Conservation (phyloP, 306 rosid species). For the Hippophae gyantsensis region DNA sequence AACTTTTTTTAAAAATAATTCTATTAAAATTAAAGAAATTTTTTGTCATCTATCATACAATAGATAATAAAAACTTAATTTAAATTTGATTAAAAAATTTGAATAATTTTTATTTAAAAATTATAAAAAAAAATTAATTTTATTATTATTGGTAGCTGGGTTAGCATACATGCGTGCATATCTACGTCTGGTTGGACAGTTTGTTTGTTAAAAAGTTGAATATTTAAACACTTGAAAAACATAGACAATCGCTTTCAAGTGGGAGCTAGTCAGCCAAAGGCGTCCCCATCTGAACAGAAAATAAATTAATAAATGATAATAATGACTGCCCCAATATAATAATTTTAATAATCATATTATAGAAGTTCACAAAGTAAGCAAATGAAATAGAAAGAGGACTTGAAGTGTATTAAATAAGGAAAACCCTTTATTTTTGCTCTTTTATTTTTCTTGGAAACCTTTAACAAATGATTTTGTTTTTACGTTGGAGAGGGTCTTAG, state of each 20-base stretch:
- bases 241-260: constrained; percentile 75
- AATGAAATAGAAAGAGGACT: constrained; percentile 15
- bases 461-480: too few relatives aligned
- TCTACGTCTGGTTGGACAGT: constrained; percentile 16
- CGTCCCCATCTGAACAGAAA: constrained; percentile 20
- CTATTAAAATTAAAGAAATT: too few relatives aligned
- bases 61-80: too few relatives aligned
- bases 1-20: too few relatives aligned
- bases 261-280: constrained; percentile 35
- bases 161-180: constrained; percentile 5
- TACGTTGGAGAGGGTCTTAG: too few relatives aligned
- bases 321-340: constrained; percentile 18
- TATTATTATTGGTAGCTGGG: not conserved
- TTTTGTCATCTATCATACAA: too few relatives aligned
- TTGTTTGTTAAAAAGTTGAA: constrained; percentile 10
- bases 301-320: constrained; percentile 7
- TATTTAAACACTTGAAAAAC: constrained; percentile 30
- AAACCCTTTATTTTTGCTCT: too few relatives aligned
- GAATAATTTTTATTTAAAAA: too few relatives aligned
- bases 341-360: constrained; percentile 16
- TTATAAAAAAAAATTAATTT: not conserved
- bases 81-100: too few relatives aligned
- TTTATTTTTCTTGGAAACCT: too few relatives aligned
- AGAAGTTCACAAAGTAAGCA: constrained; percentile 31
- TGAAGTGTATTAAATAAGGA: not conserved